These are phyloP conservation scores for Ambrosiella beaveri DNA, from an alignment of 2,329 filamentous ascomycete genomes.

Conservation along the genomic window DNA sequence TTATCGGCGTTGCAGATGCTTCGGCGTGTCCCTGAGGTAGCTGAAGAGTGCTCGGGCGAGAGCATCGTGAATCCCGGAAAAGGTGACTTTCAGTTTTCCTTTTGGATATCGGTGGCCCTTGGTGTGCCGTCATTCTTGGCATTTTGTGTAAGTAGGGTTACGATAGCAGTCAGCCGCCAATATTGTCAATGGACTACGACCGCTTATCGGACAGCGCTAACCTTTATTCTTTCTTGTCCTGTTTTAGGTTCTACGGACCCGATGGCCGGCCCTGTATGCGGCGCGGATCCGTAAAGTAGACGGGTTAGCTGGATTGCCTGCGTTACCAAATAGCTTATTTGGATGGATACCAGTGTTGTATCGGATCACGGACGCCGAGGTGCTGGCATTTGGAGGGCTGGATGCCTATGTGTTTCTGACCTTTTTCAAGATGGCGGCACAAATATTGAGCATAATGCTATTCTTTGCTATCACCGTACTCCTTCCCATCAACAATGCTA, in stretches of 20 bases:
- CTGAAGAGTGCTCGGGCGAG: slow-evolving; percentile 13
- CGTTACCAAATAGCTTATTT: slow-evolving; percentile 68
- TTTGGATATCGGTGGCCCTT: slow-evolving; percentile 44
- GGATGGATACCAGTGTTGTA: slow-evolving; percentile 87
- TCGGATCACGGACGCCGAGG: slow-evolving; percentile 71
- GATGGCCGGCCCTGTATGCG: slow-evolving; percentile 83
- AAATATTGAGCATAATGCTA: slow-evolving; percentile 61
- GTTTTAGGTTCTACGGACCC: slow-evolving; percentile 60
- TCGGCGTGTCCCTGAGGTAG: neutral
- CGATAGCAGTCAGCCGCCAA: too few species aligned
- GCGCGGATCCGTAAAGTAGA: slow-evolving; percentile 65
- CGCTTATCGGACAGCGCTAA: neutral
- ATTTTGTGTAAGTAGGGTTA: slow-evolving; percentile 47
- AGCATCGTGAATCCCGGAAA: slow-evolving; percentile 14
- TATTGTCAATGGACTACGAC: neutral
- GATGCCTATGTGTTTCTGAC: slow-evolving; percentile 91
- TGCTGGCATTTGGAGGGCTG: slow-evolving; percentile 75
- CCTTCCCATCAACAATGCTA: slow-evolving; percentile 59
- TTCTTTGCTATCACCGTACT: slow-evolving; percentile 70
- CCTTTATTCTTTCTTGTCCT: neutral
- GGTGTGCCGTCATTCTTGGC: slow-evolving; percentile 54
- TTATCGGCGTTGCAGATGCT: too few species aligned
- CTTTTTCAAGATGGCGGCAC: slow-evolving; percentile 91
- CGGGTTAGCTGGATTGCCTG: slow-evolving; percentile 44
- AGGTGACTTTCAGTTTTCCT: slow-evolving; percentile 13